Conservation (phyloP, 169 alveolate species). For the Eimeria tenella region DNA sequence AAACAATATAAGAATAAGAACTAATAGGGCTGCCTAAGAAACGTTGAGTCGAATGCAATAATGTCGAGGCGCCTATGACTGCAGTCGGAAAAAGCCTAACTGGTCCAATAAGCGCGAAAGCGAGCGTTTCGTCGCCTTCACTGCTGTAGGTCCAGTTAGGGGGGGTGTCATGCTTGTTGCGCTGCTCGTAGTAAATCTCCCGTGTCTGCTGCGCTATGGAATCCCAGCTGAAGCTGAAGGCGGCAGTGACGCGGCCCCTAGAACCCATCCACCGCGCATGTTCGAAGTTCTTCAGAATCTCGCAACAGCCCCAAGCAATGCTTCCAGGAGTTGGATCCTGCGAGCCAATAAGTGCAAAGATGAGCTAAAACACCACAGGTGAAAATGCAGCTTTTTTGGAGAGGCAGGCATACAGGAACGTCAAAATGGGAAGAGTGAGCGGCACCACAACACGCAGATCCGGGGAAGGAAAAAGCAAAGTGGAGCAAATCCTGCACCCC, state of each 20-base stretch:
- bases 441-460: neutral
- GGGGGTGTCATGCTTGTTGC: slow-evolving; percentile 81
- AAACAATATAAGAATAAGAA: neutral
- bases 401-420: neutral
- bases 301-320: slow-evolving; percentile 87
- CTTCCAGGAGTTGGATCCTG: slow-evolving; percentile 87
- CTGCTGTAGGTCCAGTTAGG: slow-evolving; percentile 77
- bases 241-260: slow-evolving; percentile 85
- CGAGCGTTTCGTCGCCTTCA: slow-evolving; percentile 76
- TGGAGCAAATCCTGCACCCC: too few relatives aligned
- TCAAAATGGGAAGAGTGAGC: neutral
- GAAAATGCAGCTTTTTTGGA: neutral
- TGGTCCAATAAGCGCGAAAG: slow-evolving; percentile 75
- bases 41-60: neutral
- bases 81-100: slow-evolving; percentile 29
- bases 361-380: neutral
- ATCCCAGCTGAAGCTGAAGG: slow-evolving; percentile 85
- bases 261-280: slow-evolving; percentile 86
- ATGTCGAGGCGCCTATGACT: neutral
- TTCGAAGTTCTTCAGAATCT: slow-evolving; percentile 84
- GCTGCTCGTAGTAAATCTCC: slow-evolving; percentile 82
- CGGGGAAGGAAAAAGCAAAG: neutral
- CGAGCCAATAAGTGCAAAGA: neutral
- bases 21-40: neutral
- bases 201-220: slow-evolving; percentile 83